Conservation (phyloP, 2,329 filamentous ascomycete species). For the Chaetomium strumarium region DNA sequence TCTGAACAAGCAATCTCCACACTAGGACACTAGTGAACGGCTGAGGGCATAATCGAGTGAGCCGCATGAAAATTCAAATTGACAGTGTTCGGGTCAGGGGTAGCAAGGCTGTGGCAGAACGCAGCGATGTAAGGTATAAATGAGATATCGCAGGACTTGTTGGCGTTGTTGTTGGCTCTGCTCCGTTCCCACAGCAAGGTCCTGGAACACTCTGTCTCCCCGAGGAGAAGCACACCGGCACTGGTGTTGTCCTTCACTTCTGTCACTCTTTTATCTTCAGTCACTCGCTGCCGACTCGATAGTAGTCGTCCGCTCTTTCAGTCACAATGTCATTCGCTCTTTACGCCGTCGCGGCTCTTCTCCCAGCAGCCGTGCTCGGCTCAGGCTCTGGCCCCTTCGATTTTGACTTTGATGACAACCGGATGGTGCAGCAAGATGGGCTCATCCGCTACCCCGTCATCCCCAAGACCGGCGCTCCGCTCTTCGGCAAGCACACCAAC, state of each 20-base stretch:
- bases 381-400: background rate
- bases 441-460: constrained; percentile 18
- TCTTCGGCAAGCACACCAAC: constrained; percentile 9
- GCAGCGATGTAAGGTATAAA: too few species aligned
- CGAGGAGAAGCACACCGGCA: background rate
- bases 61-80: too few species aligned
- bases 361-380: constrained; percentile 13
- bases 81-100: too few species aligned
- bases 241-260: background rate
- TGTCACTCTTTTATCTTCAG: constrained; percentile 1
- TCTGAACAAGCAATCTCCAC: too few species aligned
- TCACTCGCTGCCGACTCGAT: background rate
- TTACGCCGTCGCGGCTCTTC: constrained; percentile 8
- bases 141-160: too few species aligned
- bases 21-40: too few species aligned
- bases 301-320: background rate
- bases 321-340: constrained; percentile 12
- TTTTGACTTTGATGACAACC: constrained; percentile 3
- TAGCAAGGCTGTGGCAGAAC: too few species aligned
- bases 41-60: too few species aligned
- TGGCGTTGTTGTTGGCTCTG: too few species aligned
- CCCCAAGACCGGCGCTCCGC: background rate
- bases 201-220: too few species aligned
- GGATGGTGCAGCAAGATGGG: constrained; percentile 11
- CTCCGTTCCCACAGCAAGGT: too few species aligned